These are phyloP conservation scores for Flaveria brownii DNA, from an alignment of 129 eudicot species.

Conservation along the genomic window DNA sequence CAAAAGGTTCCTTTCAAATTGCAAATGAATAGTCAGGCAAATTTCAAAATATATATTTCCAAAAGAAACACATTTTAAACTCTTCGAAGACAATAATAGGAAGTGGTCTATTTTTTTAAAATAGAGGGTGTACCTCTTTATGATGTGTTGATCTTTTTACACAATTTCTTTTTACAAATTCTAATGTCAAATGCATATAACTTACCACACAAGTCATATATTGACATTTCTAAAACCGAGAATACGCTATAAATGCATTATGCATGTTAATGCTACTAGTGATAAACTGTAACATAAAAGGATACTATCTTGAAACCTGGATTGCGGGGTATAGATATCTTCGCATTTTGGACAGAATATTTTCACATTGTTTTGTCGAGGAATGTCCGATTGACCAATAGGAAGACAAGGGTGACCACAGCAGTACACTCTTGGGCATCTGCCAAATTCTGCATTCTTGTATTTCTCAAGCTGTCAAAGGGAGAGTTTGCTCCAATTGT, in stretches of 20 bases:
- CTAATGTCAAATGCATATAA: not conserved
- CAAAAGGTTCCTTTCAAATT: not conserved
- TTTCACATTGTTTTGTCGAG: slow-evolving; percentile 74
- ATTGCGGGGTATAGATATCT: slow-evolving; percentile 81
- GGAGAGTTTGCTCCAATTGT: slow-evolving; percentile 22
- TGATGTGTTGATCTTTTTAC: not conserved
- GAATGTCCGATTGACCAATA: slow-evolving; percentile 82
- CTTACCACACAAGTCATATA: not conserved
- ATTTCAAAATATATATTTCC: not conserved
- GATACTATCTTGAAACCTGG: slow-evolving; percentile 96
- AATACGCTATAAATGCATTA: not conserved
- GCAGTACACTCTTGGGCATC: slow-evolving; percentile 92
- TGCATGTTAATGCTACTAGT: not conserved
- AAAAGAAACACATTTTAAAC: not conserved
- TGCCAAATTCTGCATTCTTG: slow-evolving; percentile 85
- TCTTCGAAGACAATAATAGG: not conserved
- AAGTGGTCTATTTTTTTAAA: not conserved
- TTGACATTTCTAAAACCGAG: not conserved
- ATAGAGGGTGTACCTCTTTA: not conserved
- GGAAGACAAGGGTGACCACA: slow-evolving; percentile 96
- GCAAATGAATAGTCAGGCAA: not conserved
- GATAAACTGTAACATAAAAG: slow-evolving; percentile 34
- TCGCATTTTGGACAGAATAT: slow-evolving; percentile 88
- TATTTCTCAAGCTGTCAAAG: slow-evolving; percentile 75
- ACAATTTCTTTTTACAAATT: not conserved